phyloP scores from a whole-genome alignment of 169 alveolate genomes.

The Plasmodium knowlesi region DNA sequence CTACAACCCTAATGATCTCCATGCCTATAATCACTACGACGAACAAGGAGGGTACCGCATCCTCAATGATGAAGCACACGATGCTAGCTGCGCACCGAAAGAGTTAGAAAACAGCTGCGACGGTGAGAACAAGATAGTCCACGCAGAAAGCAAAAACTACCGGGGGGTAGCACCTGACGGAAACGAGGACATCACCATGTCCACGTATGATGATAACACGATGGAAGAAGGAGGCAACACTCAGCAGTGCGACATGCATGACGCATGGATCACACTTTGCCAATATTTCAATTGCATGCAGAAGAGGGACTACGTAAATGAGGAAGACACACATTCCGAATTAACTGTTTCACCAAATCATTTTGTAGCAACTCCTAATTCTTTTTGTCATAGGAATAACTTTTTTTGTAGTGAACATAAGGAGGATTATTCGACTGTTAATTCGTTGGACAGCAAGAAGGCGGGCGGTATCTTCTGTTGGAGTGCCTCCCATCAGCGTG shows the following conservation, averaged over 20 bases:
- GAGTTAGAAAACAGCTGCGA: background rate
- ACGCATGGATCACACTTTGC: conserved; percentile 4
- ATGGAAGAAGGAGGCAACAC: conserved; percentile 9
- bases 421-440: background rate
- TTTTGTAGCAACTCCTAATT: background rate
- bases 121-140: background rate
- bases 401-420: background rate
- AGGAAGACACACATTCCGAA: conserved; percentile 12
- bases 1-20: background rate
- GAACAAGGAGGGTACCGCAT: no score
- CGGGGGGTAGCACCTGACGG: background rate
- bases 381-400: background rate
- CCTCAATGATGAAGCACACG: background rate
- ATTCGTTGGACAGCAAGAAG: background rate
- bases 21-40: background rate
- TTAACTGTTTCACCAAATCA: background rate
- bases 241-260: conserved; percentile 32
- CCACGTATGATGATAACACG: background rate
- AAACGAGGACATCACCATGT: background rate
- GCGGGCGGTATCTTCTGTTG: background rate
- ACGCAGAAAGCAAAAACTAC: background rate
- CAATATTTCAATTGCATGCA: conserved; percentile 8
- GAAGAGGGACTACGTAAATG: background rate
- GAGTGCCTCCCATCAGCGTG: background rate
- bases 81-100: background rate